These are phyloP conservation scores for Fraxinus americana DNA, from an alignment of 257 asterid species.

Conservation along the genomic window DNA sequence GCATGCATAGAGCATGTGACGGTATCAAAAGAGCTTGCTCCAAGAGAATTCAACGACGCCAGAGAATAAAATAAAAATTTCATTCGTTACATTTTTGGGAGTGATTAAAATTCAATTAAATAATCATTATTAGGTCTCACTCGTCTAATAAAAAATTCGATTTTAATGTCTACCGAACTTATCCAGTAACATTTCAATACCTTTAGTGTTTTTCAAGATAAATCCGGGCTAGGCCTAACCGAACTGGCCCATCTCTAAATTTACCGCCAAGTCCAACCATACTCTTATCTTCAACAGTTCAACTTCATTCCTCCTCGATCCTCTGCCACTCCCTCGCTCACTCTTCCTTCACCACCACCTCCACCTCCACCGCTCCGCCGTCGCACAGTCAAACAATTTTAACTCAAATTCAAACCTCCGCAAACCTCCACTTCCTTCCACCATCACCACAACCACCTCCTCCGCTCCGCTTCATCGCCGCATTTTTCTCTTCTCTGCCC, in stretches of 20 bases:
- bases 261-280: conserved; percentile 31
- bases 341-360: not conserved
- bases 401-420: conserved; percentile 48
- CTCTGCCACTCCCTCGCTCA: not conserved
- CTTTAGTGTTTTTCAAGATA: too few relatives aligned
- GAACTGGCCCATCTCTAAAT: not conserved
- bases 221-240: not conserved
- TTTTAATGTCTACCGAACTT: too few relatives aligned
- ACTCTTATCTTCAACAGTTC: too few relatives aligned
- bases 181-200: too few relatives aligned
- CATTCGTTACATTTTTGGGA: too few relatives aligned
- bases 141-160: too few relatives aligned
- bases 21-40: too few relatives aligned
- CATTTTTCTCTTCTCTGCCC: conserved; percentile 25
- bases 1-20: too few relatives aligned
- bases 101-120: too few relatives aligned
- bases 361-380: not conserved
- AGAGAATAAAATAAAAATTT: too few relatives aligned
- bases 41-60: too few relatives aligned
- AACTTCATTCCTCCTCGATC: not conserved
- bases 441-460: conserved; percentile 31
- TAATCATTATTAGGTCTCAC: too few relatives aligned
- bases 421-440: conserved; percentile 38
- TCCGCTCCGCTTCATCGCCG: conserved; percentile 30
- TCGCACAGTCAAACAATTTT: conserved; percentile 41